A percentile compares a stretch with the other conserved stretches of the same genome.
These are phyloP conservation scores for Hymenoscyphus albidus DNA, from an alignment of 2,329 filamentous ascomycete genomes.

Conservation along the genomic window DNA sequence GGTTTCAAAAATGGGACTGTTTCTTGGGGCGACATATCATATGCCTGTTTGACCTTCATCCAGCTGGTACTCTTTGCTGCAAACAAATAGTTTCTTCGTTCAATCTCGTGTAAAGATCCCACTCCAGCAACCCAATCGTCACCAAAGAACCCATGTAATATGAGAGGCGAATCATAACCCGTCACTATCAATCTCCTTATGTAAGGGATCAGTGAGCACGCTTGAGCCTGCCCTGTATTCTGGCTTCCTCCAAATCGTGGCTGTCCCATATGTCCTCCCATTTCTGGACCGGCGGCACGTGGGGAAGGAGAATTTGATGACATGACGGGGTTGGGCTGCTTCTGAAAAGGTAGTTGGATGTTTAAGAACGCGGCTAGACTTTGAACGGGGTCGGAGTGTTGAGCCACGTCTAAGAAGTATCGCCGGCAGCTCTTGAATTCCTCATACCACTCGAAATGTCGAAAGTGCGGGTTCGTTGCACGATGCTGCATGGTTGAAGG, in stretches of 20 bases:
- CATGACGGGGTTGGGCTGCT: slow-evolving; percentile 44
- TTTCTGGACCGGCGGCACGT: slow-evolving; percentile 34
- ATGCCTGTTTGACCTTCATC: slow-evolving; percentile 83
- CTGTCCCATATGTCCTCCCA: slow-evolving; percentile 19
- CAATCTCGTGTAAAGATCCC: slow-evolving; percentile 78
- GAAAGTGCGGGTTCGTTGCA: slow-evolving; percentile 40
- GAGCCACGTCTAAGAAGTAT: slow-evolving; percentile 89
- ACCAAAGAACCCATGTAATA: slow-evolving; percentile 97
- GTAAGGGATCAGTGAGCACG: slow-evolving; percentile 77
- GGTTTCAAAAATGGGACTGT: slow-evolving; percentile 83
- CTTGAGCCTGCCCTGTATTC: slow-evolving; percentile 20
- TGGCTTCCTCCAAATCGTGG: slow-evolving; percentile 31
- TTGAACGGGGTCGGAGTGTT: slow-evolving; percentile 78
- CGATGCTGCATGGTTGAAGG: slow-evolving; percentile 13
- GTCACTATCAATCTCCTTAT: slow-evolving; percentile 87
- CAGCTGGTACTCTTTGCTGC: slow-evolving; percentile 90
- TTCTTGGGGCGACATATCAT: slow-evolving; percentile 82
- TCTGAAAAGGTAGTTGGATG: slow-evolving; percentile 85
- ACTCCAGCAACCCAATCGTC: slow-evolving; percentile 82
- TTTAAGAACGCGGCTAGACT: slow-evolving; percentile 88
- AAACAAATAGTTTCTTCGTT: slow-evolving; percentile 91
- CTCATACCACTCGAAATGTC: slow-evolving; percentile 93
- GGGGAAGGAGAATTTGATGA: slow-evolving; percentile 39
- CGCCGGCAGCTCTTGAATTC: slow-evolving; percentile 84
- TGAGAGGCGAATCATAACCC: slow-evolving; percentile 78